Evolutionary conservation across 2,329 filamentous ascomycete species (phyloP), one percentile per base, ranked within the genome.

Genomic region (Zymoseptoria crescenta): DNA sequence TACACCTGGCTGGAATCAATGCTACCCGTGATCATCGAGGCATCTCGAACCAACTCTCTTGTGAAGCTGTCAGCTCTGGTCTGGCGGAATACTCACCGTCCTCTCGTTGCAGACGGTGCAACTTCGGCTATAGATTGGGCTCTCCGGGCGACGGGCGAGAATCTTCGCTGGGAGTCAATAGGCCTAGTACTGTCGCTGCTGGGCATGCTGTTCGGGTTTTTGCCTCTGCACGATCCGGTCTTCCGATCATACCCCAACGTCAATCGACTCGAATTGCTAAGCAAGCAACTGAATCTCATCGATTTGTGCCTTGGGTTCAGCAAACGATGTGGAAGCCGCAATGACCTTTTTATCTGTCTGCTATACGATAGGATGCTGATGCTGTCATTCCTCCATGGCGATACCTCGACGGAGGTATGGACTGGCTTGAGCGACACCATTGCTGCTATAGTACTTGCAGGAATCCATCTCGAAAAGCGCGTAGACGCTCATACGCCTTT

Each of bases 91-190:
- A 75, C 74, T 1, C 63, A 70, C 4, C 70, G 62, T 13, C 68
- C 71, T 10, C 55, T 74, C 1, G 64, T 63, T 4, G 62, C 73
- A 21, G 65, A 69, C 41, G 64, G 68, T 16, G 59, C 67, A 6
- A 74, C 68, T 0, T 68, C 70, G 3, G 64, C 71, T 6, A 62
- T 64, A n/a, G 69, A 74, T 3, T 77, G 74, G 63, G 71, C 69
- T 21, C 54, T 61, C 2, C 67, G 66, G 20, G 69, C 69, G 4
- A 74, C 74, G 5, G 75, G 74, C 2, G 60, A 70, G 8, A 64
- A 69, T 28, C 56, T 76, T 8, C 67, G 74, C 54, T 77, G 75
- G 75, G 75, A 76, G 55, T 70, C 74, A 10, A 63, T 76, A 2
- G 75, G 74, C 0, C 67, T 75, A 8, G 56, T 75, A 0, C 61